These are phyloP conservation scores for Pseudogymnoascus sp. DNA, from an alignment of 2,329 filamentous ascomycete genomes.

Conservation along the genomic window DNA sequence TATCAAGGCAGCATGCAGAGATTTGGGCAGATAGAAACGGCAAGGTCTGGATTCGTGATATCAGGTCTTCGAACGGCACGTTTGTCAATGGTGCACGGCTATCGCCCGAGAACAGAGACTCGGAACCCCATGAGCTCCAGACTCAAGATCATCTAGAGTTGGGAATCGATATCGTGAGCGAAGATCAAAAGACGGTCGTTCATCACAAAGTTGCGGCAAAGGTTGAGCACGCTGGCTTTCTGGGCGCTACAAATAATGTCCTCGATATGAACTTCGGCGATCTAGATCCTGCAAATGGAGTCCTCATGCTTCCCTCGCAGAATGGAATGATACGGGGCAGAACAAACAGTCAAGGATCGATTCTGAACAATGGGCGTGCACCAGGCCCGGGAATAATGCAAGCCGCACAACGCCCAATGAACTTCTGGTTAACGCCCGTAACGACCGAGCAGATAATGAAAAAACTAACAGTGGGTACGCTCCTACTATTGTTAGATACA, in stretches of 20 bases:
- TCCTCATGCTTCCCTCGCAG: slow-evolving; percentile 60
- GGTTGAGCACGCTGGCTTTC: slow-evolving; percentile 87
- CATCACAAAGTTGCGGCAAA: slow-evolving; percentile 97
- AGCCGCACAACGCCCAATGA: slow-evolving; percentile 64
- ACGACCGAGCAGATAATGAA: slow-evolving; percentile 95
- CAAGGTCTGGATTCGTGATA: slow-evolving; percentile 91
- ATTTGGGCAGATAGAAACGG: slow-evolving; percentile 80
- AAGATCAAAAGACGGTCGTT: slow-evolving; percentile 96
- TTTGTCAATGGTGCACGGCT: slow-evolving; percentile 91
- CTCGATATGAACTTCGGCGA: slow-evolving; percentile 89
- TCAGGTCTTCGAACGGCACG: slow-evolving; percentile 97
- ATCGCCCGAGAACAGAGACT: slow-evolving; percentile 91
- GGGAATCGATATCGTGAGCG: slow-evolving; percentile 96
- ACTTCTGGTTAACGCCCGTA: slow-evolving; percentile 80
- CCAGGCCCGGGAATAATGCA: slow-evolving; percentile 46
- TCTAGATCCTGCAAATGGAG: slow-evolving; percentile 69
- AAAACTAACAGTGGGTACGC: slow-evolving; percentile 34
- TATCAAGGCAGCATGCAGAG: slow-evolving; percentile 92
- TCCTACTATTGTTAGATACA: neutral
- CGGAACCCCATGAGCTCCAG: slow-evolving; percentile 86
- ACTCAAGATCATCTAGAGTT: slow-evolving; percentile 88
- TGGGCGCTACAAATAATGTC: slow-evolving; percentile 64
- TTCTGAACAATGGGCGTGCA: slow-evolving; percentile 51
- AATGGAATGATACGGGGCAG: slow-evolving; percentile 63
- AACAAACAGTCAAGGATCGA: slow-evolving; percentile 56